Evolutionary conservation across 2,329 filamentous ascomycete species (phyloP).

Genomic region (Lasiodiplodia gonubiensis): DNA sequence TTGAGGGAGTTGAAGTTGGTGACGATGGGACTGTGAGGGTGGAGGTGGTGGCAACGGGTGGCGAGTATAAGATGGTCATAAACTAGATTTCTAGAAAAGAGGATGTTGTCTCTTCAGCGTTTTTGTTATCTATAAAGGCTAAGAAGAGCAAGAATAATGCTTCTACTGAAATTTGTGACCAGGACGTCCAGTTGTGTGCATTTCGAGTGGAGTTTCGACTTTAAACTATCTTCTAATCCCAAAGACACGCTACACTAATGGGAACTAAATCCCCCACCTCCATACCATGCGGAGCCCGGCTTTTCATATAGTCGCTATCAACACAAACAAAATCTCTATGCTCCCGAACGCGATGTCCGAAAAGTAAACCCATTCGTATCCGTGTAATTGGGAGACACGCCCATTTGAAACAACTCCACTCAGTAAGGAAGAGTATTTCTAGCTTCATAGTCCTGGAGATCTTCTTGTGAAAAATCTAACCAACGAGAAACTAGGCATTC

Average conservation of each 20-base stretch:
- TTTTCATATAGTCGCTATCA: not conserved
- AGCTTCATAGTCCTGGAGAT: too few species aligned
- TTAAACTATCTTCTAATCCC: too few species aligned
- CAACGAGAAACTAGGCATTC: fast-evolving
- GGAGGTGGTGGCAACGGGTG: constrained; percentile 3
- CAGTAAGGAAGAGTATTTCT: not conserved
- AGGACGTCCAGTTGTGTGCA: too few species aligned
- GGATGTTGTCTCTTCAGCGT: too few species aligned
- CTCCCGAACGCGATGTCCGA: fast-evolving
- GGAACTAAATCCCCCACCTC: not conserved
- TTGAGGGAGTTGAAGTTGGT: not conserved
- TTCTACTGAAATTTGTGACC: too few species aligned
- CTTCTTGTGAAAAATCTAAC: too few species aligned
- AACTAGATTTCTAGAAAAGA: not conserved
- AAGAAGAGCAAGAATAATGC: too few species aligned
- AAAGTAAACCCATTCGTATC: not conserved
- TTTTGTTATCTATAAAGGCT: not conserved
- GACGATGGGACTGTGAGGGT: not conserved
- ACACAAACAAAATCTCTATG: not conserved
- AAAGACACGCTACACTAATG: not conserved
- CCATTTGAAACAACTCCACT: not conserved
- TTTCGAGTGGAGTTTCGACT: too few species aligned
- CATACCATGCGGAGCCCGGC: not conserved
- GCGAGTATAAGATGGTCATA: constrained; percentile 3
- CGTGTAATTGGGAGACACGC: not conserved